Evolutionary conservation across 2,329 filamentous ascomycete species (phyloP).

Genomic region (Phyllachora maydis): DNA sequence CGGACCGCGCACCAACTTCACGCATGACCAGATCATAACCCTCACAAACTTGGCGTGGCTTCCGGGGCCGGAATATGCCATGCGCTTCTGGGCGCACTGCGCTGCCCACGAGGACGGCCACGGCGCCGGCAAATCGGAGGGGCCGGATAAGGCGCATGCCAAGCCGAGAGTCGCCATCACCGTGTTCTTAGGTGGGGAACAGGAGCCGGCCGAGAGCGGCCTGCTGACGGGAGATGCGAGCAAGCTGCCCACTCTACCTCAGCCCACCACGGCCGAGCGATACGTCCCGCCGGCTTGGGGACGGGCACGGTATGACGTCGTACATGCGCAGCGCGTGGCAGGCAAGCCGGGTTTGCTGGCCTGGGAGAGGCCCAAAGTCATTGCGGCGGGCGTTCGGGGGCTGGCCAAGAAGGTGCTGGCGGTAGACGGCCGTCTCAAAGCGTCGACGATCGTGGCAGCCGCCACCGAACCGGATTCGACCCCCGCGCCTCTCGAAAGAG

Average conservation of each 20-base stretch:
- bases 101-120: conserved; percentile 12
- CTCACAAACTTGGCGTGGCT: conserved; percentile 44
- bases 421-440: conserved; percentile 15
- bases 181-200: conserved; percentile 13
- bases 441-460: no score
- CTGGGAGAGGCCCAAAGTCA: conserved; percentile 25
- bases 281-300: conserved; percentile 30
- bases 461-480: conserved; percentile 1
- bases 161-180: conserved; percentile 23
- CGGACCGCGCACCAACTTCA: conserved; percentile 18
- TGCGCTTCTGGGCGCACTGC: conserved; percentile 33
- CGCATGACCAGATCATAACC: conserved; percentile 32
- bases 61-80: conserved; percentile 38
- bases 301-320: conserved; percentile 18
- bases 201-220: conserved; percentile 3
- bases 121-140: conserved; percentile 3
- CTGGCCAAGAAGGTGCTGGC: conserved; percentile 18
- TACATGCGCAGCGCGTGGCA: conserved; percentile 16
- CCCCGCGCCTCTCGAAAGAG: conserved; percentile 1
- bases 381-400: conserved; percentile 17
- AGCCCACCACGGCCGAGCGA: conserved; percentile 2
- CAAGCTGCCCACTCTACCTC: conserved; percentile 1
- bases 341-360: conserved; percentile 22
- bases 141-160: background rate
- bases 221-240: conserved; percentile 3